Base-by-base conservation (phyloP, 441 rosid genomes). In the Daphne laureola region DNA sequence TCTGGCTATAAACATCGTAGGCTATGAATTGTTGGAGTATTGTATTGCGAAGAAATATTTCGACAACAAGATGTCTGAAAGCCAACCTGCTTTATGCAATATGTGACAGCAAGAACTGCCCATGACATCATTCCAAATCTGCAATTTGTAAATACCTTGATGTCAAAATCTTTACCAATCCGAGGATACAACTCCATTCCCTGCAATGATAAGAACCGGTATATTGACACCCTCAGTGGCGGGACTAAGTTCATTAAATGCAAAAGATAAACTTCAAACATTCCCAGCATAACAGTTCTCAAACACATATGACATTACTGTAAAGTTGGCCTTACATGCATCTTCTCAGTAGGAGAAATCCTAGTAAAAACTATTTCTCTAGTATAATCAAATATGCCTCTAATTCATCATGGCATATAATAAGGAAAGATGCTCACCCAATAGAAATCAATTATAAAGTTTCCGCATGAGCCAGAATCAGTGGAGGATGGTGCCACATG, bases 181-280 rank as follows among this genome's bases (percentile, higher is more conserved):
- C 99, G 86, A 56, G 99, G 99, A 79, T 93, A 93, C 46, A 93
- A 67, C 78, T 90, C 97, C 99, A 90, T 87, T 46, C 99, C 99
- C 99, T 94, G 75, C 61, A 76, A 62, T 52, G 58, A 60, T 55
- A 43, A 15, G 47, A 47, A 51, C 46, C 36, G 35, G 45, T 40
- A 31, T 31, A 31, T 6, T 31, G 38, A 31, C 38, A 31, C 38
- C 38, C 38, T 8, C 11, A 8, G 38, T 31, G 9, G 11, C 1
- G 5, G 38, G 38, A 31, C 7, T 5, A 31, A 2, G 38, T 31
- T 31, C 11, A 31, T 31, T 31, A 2, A 31, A 5, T 6, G 5
- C 38, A 0, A 31, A 5, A 31, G 7, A 31, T 8, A 5, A 31
- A 21, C 3, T 21, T 21, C 3, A 5, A 31, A 31, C 38, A 8